Evolutionary conservation across 176 grass and related monocot genomes (phyloP).

Genomic region (Ampelocalamus luodianensis): DNA sequence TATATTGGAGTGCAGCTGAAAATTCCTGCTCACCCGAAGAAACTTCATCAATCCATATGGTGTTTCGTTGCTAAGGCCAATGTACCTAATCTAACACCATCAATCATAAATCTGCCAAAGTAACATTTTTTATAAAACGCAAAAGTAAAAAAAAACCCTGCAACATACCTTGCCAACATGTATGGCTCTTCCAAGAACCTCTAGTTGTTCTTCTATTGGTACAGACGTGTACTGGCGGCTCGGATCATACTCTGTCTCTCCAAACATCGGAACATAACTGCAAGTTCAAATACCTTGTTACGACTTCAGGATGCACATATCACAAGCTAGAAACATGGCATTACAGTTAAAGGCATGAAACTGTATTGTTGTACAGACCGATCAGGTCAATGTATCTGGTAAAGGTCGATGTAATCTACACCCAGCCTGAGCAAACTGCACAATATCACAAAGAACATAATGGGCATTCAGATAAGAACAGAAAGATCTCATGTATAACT

Average conservation of each 20-base stretch:
- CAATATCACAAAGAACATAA: constrained; percentile 7
- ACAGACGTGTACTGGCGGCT: constrained; percentile 64
- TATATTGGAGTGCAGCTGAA: constrained; percentile 57
- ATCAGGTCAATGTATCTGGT: constrained; percentile 98
- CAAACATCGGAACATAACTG: constrained; percentile 98
- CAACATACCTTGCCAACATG: constrained; percentile 73
- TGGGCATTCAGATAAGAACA: neutral
- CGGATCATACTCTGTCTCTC: constrained; percentile 76
- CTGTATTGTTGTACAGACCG: constrained; percentile 43
- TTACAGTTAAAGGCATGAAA: neutral
- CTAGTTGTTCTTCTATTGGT: constrained; percentile 76
- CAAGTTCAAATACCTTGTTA: neutral
- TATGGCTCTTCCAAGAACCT: constrained; percentile 76
- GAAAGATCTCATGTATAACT: neutral
- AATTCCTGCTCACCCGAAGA: constrained; percentile 55
- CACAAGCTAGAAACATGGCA: neutral
- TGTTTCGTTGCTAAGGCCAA: constrained; percentile 94
- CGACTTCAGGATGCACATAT: neutral
- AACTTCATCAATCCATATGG: constrained; percentile 95
- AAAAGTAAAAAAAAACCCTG: neutral
- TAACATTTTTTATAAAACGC: neutral
- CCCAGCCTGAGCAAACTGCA: constrained; percentile 64
- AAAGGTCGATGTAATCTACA: constrained; percentile 91
- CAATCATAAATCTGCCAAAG: neutral
- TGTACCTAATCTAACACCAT: constrained; percentile 78